phyloP scores from a whole-genome alignment of 768 basidiomycete genomes.

The Leccinum obscurum region DNA sequence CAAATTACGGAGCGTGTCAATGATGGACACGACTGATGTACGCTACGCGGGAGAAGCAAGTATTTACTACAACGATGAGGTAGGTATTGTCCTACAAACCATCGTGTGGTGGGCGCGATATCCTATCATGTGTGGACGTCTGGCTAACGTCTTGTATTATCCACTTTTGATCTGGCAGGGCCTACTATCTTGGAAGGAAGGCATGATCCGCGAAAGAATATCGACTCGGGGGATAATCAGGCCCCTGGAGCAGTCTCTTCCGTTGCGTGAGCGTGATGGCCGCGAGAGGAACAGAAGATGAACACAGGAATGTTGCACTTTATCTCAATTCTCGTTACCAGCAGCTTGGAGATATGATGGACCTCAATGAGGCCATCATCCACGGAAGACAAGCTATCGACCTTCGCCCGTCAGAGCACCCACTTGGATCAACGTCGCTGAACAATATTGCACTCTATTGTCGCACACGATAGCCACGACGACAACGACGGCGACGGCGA shows the following conservation, averaged over 20 bases:
- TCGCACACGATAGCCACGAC: too few species aligned
- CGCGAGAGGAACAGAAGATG: too few species aligned
- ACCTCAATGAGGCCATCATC: too few species aligned
- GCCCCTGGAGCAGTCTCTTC: slow-evolving; percentile 53
- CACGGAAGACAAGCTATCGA: too few species aligned
- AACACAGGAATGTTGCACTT: too few species aligned
- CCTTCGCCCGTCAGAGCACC: too few species aligned
- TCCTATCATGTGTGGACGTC: not conserved
- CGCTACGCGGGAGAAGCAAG: slow-evolving; percentile 60
- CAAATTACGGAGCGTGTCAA: slow-evolving; percentile 36
- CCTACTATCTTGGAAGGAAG: slow-evolving; percentile 40
- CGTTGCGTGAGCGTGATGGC: too few species aligned
- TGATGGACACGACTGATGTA: slow-evolving; percentile 11
- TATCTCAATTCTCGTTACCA: too few species aligned
- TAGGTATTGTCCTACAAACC: slow-evolving; percentile 28
- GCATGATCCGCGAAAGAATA: slow-evolving; percentile 92
- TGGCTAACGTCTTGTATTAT: slow-evolving; percentile 3
- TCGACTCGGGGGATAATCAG: slow-evolving; percentile 82
- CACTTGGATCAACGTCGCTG: too few species aligned
- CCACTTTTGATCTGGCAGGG: slow-evolving; percentile 30
- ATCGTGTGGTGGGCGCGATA: not conserved
- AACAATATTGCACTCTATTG: too few species aligned
- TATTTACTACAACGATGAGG: slow-evolving; percentile 54
- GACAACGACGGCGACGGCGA: too few species aligned
- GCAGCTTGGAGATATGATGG: too few species aligned